Base-by-base conservation (phyloP, 1,139 yeast species). In the Suhomyces bribrorum region DNA sequence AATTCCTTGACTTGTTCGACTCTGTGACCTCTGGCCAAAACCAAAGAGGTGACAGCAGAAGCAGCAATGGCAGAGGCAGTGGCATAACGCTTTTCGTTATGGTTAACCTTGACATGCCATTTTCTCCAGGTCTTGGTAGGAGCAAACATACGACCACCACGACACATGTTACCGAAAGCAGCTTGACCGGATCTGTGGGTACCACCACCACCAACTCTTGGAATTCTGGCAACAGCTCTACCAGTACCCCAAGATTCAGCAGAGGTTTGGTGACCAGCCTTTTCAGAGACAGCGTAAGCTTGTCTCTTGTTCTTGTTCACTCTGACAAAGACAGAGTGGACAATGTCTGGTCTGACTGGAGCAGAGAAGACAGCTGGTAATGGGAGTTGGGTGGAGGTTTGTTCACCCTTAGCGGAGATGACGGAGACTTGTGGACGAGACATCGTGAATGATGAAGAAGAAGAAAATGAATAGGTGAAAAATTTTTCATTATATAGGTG, bases 211-310 rank as follows among this genome's bases (percentile, higher is more conserved):
- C 96, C 96, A 72, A 92, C 97, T 85, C 98, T 90, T 81, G 98
- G 98, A 75, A 92, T 90, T 84, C 98, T 92, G 79, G 98, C 97
- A 70, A 92, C 97, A 78, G 98, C 98, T 83, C 98, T 90, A 84
- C 98, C 98, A 63, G 98, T 94, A 88, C 98, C 98, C 98, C 98
- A 92, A 53, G 98, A 92, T 79, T 89, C 97, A 72, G 98, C 98
- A 55, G 98, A 92, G 75, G 97, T 90, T 81, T 92, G 97, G 83
- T 88, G 96, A 81, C 98, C 98, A 65, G 98, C 98, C 78, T 88
- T 87, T 72, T 83, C 89, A 64, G 97, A 84, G 63, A 92, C 98
- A 70, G 98, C 97, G 85, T 92, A 92, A 74, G 98, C 97, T 81
- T 92, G 98, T 81, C 98, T 90, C 90, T 90, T 90, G 96, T 92